phyloP scores from a whole-genome alignment of 108 stramenopile species.

The Cyclotella baltica region DNA sequence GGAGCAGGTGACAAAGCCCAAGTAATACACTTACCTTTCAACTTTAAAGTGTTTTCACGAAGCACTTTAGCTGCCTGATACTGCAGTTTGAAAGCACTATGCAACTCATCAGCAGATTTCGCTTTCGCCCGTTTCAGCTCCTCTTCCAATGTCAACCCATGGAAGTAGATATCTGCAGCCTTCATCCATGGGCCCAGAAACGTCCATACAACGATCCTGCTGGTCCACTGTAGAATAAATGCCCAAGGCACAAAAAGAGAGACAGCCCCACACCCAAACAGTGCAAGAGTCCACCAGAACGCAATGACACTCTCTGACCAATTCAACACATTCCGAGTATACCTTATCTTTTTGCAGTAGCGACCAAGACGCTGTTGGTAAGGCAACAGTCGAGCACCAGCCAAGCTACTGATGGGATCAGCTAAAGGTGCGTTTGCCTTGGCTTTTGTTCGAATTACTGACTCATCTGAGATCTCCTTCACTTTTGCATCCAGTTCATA shows the following conservation, averaged over 20 bases:
- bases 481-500: conserved; percentile 55
- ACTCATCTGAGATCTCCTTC: conserved; percentile 50
- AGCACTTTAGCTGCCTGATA: conserved; percentile 48
- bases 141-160: conserved; percentile 40
- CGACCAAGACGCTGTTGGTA: conserved; percentile 38
- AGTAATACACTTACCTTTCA: conserved; percentile 38
- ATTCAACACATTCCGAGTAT: conserved; percentile 51
- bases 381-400: conserved; percentile 19
- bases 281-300: conserved; percentile 66
- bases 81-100: conserved; percentile 32
- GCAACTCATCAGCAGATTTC: conserved; percentile 14
- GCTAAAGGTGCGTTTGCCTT: conserved; percentile 46
- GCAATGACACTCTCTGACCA: conserved; percentile 75
- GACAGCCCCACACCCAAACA: conserved; percentile 56
- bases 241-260: conserved; percentile 71
- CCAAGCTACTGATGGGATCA: conserved; percentile 56
- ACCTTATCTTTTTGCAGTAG: conserved; percentile 40
- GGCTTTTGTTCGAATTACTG: conserved; percentile 35
- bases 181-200: conserved; percentile 83
- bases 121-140: conserved; percentile 31
- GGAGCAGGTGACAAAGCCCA: background rate
- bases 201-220: conserved; percentile 67
- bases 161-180: conserved; percentile 55
- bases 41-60: conserved; percentile 75
- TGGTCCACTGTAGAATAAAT: conserved; percentile 66